Evolutionary conservation across 768 basidiomycete species (phyloP).

Genomic region (Tricholoma sp.): DNA sequence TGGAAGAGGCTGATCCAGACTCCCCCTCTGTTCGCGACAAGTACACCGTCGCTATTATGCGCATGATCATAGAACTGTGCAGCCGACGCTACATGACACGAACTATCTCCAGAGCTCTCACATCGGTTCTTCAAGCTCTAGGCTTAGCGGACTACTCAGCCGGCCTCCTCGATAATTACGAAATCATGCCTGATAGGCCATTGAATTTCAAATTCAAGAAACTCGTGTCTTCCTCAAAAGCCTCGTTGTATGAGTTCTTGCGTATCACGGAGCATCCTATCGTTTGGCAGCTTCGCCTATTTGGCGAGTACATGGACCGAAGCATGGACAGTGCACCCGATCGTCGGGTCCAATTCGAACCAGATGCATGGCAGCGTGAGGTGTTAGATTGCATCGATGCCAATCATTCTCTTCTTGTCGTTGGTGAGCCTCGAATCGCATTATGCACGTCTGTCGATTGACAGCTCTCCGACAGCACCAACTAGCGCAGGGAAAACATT

Average conservation of each 20-base stretch:
- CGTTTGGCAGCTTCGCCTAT: constrained; percentile 63
- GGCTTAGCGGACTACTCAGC: constrained; percentile 41
- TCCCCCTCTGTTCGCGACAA: constrained; percentile 35
- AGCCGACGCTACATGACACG: constrained; percentile 32
- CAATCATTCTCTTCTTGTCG: constrained; percentile 57
- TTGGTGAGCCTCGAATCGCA: constrained; percentile 37
- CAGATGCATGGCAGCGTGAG: constrained; percentile 66
- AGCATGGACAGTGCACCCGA: constrained; percentile 62
- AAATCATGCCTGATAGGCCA: constrained; percentile 14
- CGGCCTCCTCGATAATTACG: constrained; percentile 10
- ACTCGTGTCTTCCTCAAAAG: constrained; percentile 40
- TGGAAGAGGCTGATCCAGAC: constrained; percentile 36
- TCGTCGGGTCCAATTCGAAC: constrained; percentile 53
- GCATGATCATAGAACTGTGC: constrained; percentile 40
- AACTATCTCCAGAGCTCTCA: constrained; percentile 29
- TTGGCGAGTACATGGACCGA: constrained; percentile 70
- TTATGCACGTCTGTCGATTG: background rate
- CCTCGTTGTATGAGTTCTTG: constrained; percentile 47
- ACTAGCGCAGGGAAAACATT: constrained; percentile 76
- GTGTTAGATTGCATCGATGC: constrained; percentile 63
- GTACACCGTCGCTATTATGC: constrained; percentile 42
- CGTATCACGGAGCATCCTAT: constrained; percentile 49
- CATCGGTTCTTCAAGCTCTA: constrained; percentile 34
- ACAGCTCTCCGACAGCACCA: constrained; percentile 37
- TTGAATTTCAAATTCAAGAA: constrained; percentile 53